Evolutionary conservation across 345 rosid species (phyloP), one percentile per base, ranked within the genome.

Genomic region (Citrus trifoliata): DNA sequence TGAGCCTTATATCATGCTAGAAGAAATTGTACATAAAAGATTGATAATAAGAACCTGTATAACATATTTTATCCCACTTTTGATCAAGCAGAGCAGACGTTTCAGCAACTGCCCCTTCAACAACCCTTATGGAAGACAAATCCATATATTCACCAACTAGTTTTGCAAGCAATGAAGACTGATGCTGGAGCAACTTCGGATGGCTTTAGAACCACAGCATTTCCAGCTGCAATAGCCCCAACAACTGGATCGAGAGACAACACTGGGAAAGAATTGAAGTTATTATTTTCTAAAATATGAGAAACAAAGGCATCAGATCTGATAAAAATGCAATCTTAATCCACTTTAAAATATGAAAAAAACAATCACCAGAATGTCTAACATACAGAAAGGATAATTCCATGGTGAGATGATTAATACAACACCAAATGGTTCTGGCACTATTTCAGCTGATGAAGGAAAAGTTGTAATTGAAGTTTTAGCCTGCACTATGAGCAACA

Each of bases 221-320:
- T 93, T 67, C 99, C 99, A 53, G 99, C 97, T 32, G 93, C 94
- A 79, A 97, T 93, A 55, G 98, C 99, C 83, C 98, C 99, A 69
- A 97, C 82, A 21, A 94, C 83, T 19, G 99, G 99, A 87, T 97
- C 98, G 63, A 97, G 91, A 78, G 97, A 90, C 86, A 97, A 55
- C 85, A 90, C 99, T 94, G 69, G 77, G 71, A 76, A 84, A 67
- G 46, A 80, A 60, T 63, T 38, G 18, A 67, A 37, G 58, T 61
- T 62, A 35, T 67, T 64, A 48, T 24, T 48, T 59, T 75, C 28
- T 27, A 9, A 62, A 27, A 9, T 18, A 22, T 8, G 19, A 4
- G 28, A 64, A 59, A n/a, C 10, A 19, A 48, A 30, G 28, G 21
- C 19, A 65, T 32, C 14, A 42, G 3, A 46, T 46, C 70, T 75